A percentile compares a stretch with the other conserved stretches of the same genome.
phyloP scores from a whole-genome alignment of 2,329 filamentous ascomycete genomes.

The Cladosporium sp. region DNA sequence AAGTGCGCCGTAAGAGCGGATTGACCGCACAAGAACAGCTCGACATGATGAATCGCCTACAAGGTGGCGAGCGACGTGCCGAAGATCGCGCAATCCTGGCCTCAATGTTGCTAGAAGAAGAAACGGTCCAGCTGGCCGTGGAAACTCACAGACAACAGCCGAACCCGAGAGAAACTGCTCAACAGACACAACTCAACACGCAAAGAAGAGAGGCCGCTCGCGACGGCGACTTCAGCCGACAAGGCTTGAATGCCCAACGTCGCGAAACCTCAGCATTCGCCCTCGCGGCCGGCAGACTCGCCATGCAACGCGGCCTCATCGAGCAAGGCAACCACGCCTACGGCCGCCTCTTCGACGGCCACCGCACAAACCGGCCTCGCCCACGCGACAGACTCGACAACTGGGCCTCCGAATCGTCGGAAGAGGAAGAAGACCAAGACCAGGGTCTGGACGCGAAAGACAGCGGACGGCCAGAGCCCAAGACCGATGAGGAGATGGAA shows the following conservation, averaged over 20 bases:
- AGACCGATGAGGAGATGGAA: conserved; percentile 51
- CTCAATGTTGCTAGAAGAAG: conserved; percentile 28
- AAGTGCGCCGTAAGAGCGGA: conserved; percentile 26
- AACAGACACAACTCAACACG: not conserved
- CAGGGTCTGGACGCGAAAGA: conserved; percentile 48
- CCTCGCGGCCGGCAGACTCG: conserved; percentile 31
- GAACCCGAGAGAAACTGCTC: not conserved
- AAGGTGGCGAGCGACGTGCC: conserved; percentile 27
- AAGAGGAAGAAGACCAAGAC: conserved; percentile 28
- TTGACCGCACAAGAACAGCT: conserved; percentile 28
- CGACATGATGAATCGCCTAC: conserved; percentile 32
- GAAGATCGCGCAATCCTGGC: conserved; percentile 26
- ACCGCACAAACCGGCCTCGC: not conserved
- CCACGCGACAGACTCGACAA: not conserved
- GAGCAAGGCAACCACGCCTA: not conserved
- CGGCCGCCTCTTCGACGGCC: not conserved
- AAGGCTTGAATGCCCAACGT: conserved; percentile 32
- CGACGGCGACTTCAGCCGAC: conserved; percentile 31
- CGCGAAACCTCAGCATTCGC: conserved; percentile 29
- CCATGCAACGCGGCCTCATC: conserved; percentile 27
- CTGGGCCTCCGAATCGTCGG: conserved; percentile 24
- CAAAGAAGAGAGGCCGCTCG: conserved; percentile 26
- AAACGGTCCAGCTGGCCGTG: conserved; percentile 23
- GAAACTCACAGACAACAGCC: conserved; percentile 24
- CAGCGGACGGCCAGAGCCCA: conserved; percentile 48